These are phyloP conservation scores for Cicer chorassanicum DNA, from an alignment of 306 rosid genomes.

Conservation along the genomic window DNA sequence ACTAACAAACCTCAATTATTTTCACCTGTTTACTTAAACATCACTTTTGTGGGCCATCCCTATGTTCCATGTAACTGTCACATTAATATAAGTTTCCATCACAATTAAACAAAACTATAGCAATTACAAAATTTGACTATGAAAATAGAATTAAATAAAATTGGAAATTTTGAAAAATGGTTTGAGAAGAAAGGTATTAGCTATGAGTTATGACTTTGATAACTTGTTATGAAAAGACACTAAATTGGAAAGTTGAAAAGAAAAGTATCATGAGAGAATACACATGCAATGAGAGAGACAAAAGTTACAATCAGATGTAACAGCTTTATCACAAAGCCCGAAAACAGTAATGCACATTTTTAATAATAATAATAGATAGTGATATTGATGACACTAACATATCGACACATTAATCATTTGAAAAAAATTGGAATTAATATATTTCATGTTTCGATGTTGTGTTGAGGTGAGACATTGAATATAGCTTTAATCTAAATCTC, in stretches of 20 bases:
- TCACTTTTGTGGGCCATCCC: slow-evolving; percentile 38
- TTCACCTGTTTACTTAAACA: slow-evolving; percentile 45
- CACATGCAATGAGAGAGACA: slow-evolving; percentile 46
- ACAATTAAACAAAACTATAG: slow-evolving; percentile 26
- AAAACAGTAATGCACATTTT: slow-evolving; percentile 28
- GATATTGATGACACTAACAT: too few relatives aligned
- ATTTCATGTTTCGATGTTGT: too few relatives aligned
- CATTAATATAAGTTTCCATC: slow-evolving; percentile 38
- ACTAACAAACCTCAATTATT: slow-evolving; percentile 34
- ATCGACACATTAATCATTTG: too few relatives aligned
- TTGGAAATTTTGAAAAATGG: background rate
- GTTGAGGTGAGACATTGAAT: too few relatives aligned
- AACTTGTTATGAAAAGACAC: slow-evolving; percentile 17
- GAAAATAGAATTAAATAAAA: background rate
- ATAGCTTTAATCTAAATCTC: too few relatives aligned
- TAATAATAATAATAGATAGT: background rate
- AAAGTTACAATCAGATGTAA: slow-evolving; percentile 24
- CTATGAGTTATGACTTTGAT: background rate
- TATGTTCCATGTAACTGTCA: slow-evolving; percentile 45
- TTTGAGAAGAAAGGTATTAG: slow-evolving; percentile 2
- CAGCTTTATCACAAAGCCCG: slow-evolving; percentile 33
- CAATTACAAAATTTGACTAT: background rate
- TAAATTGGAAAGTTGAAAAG: background rate
- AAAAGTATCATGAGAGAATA: slow-evolving; percentile 29
- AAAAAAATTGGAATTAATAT: too few relatives aligned